These are phyloP conservation scores for Capniomyces stellatus DNA, from an alignment of 371 early-diverging fungal species.

Conservation along the genomic window DNA sequence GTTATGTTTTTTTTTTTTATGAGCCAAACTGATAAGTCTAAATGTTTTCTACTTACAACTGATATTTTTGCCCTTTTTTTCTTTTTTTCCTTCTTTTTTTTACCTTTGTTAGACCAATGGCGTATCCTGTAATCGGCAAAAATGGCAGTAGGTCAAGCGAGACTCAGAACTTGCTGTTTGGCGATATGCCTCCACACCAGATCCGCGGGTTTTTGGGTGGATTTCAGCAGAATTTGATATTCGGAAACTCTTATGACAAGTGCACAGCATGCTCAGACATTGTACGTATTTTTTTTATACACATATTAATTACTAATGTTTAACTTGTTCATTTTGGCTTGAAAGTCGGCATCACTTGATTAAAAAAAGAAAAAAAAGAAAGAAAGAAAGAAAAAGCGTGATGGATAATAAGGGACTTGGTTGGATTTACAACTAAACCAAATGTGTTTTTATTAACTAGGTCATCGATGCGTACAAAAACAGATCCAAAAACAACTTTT, in stretches of 20 bases:
- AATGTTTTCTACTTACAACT: background rate
- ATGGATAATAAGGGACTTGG: no score
- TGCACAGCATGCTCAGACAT: conserved; percentile 81
- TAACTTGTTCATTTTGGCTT: no score
- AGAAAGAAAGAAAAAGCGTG: no score
- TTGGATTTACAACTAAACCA: no score
- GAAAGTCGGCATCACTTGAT: no score
- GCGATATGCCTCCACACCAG: conserved; percentile 78
- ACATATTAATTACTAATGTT: background rate
- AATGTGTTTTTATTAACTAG: conserved; percentile 11
- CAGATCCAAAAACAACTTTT: conserved; percentile 41
- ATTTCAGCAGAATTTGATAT: conserved; percentile 63
- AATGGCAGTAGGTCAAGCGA: background rate
- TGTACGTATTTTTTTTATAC: conserved; percentile 12
- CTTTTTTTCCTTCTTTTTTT: background rate
- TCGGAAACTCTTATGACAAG: conserved; percentile 66
- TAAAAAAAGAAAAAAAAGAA: no score
- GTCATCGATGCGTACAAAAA: conserved; percentile 40
- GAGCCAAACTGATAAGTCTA: background rate
- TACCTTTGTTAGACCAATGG: background rate
- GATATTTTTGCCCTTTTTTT: background rate
- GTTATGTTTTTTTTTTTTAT: no score
- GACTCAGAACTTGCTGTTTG: conserved; percentile 26
- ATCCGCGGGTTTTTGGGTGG: conserved; percentile 77
- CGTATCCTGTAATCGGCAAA: background rate